Conservation (phyloP, 2,329 filamentous ascomycete genomes). For the Diaporthe vaccinii region DNA sequence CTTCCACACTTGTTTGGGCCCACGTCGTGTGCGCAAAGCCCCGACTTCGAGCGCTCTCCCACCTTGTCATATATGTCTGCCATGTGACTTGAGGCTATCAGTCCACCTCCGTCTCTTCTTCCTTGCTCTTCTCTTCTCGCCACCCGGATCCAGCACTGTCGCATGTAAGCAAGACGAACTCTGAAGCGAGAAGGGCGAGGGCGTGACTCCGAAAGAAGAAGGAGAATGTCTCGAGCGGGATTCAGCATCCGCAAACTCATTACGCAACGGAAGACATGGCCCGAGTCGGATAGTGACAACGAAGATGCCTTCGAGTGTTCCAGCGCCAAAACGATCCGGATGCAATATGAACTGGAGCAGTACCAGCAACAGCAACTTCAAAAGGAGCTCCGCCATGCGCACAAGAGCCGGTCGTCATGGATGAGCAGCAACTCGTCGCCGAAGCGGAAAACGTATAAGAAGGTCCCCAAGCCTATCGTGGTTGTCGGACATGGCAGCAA, state of each 20-base stretch:
- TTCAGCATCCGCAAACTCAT: conserved; percentile 61
- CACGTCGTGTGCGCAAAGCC: neutral
- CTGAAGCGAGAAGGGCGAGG: conserved; percentile 28
- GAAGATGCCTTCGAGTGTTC: conserved; percentile 45
- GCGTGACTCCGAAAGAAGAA: conserved; percentile 10
- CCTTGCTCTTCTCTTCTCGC: conserved; percentile 12
- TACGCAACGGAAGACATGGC: conserved; percentile 48
- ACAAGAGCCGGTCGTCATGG: conserved; percentile 42
- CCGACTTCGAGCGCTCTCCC: neutral
- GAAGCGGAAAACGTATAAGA: conserved; percentile 49
- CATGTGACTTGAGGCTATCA: conserved; percentile 31
- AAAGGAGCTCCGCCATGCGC: conserved; percentile 37
- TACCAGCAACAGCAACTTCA: conserved; percentile 39
- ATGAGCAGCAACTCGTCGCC: conserved; percentile 42
- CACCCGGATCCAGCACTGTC: neutral
- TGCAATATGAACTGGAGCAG: conserved; percentile 42
- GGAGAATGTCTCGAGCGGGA: conserved; percentile 53
- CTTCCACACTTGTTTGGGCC: neutral
- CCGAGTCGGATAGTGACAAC: conserved; percentile 41
- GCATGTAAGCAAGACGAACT: conserved; percentile 32
- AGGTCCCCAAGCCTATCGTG: conserved; percentile 52
- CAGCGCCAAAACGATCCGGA: conserved; percentile 40
- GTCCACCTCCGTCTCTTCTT: neutral
- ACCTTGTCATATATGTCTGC: conserved; percentile 33
- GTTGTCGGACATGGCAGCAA: conserved; percentile 51